Evolutionary conservation across 2,329 filamentous ascomycete species (phyloP), one percentile per base, ranked within the genome.

Genomic region (Ophiobolus disseminans): DNA sequence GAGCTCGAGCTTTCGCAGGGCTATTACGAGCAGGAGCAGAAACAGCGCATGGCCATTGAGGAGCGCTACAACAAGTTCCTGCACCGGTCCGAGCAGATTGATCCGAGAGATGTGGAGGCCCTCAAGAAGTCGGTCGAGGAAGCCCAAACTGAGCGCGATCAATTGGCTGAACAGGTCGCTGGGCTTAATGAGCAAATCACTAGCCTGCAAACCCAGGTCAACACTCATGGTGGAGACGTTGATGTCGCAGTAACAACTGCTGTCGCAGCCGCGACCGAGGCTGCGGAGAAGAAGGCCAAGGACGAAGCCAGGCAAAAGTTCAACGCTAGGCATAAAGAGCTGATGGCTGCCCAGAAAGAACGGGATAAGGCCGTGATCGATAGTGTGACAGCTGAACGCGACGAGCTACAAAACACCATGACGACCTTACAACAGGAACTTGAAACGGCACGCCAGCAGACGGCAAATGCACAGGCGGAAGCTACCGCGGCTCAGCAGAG

Each of bases 1-100:
- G 85, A 93, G 53, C 82, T 90, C 55, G 85, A 88, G 52, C 89
- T 88, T 58, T 88, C 92, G 63, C 88, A 95, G 58, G 91, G 91
- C 10, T 93, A 97, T 69, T 84, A 97, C 67, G 90, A 89, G 65
- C 83, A 97, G 55, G 81, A 97, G 8, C 89, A 95, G 58, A 89
- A 94, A 63, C 93, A 97, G 68, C 87, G 94, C 13, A 93, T 97
- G 69, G 85, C 90, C 48, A 97, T 93, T 90, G 91, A 96, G 74
- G 93, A 97, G 78, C 88, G 94, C 19, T 95, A 91, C 1, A 91
- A 97, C 69, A 90, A 95, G 61, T 97, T 99, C 53, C 83, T 99
- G 40, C 91, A 91, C 58, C 97, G 96, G 70, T 97, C 97, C 68
- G 92, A 96, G 60, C 90, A 93, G 46, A 90, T 95, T 42, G 94